Evolutionary conservation across 2,329 filamentous ascomycete species (phyloP).

Genomic region (Fusarium anthophilum): DNA sequence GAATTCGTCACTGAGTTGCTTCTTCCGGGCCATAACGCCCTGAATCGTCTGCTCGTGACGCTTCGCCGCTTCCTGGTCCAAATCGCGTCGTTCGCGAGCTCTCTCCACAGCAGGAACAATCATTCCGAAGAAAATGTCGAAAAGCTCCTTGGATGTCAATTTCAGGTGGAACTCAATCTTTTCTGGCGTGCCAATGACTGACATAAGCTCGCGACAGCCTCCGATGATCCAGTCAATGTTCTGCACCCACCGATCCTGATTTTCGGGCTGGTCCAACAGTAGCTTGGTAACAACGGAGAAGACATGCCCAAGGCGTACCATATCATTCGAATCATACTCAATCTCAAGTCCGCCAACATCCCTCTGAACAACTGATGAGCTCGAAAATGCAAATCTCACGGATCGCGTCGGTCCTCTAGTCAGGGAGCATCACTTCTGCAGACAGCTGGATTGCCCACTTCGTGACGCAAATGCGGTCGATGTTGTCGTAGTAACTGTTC

Average conservation of each 20-base stretch:
- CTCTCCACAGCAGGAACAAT: neutral
- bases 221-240: neutral
- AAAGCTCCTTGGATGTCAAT: neutral
- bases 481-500: neutral
- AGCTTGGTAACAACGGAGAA: neutral
- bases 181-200: too few relatives aligned
- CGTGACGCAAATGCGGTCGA: fast-evolving
- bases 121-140: fast-evolving
- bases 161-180: too few relatives aligned
- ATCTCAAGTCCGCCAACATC: neutral
- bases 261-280: too few relatives aligned
- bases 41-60: neutral
- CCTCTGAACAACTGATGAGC: neutral
- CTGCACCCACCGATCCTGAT: neutral
- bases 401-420: neutral
- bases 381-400: neutral
- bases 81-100: neutral
- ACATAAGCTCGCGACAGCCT: neutral
- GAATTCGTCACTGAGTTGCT: neutral
- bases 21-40: neutral
- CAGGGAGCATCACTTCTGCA: neutral
- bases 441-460: neutral
- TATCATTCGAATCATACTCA: neutral
- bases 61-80: too few relatives aligned
- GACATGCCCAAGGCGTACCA: neutral